phyloP scores from a whole-genome alignment of 176 grass and related monocot species.

The Oryza officinalis region DNA sequence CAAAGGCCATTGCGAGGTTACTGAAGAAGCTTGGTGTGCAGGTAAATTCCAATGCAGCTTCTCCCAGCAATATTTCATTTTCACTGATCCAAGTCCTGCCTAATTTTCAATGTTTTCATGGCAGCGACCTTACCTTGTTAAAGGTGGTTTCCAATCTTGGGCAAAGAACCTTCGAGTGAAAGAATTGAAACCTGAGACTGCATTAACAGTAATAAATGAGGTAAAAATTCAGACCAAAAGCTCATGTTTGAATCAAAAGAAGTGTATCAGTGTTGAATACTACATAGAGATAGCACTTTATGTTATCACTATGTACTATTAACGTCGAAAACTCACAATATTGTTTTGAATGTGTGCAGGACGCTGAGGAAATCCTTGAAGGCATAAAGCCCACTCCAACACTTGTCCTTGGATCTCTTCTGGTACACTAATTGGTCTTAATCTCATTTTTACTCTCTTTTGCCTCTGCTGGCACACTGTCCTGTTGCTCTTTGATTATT shows the following conservation, averaged over 20 bases:
- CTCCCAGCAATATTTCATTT: neutral
- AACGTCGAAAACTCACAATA: neutral
- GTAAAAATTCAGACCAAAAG: slow-evolving; percentile 46
- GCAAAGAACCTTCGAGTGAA: slow-evolving; percentile 76
- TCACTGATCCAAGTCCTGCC: slow-evolving; percentile 1
- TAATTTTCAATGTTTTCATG: slow-evolving; percentile 47
- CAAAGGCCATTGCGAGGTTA: slow-evolving; percentile 88
- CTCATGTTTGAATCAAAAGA: neutral
- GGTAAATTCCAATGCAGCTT: slow-evolving; percentile 51
- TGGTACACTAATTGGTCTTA: slow-evolving; percentile 50
- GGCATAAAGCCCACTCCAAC: slow-evolving; percentile 84
- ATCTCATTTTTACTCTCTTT: neutral
- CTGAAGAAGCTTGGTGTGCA: slow-evolving; percentile 90
- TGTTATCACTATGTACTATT: neutral
- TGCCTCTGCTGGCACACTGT: slow-evolving; percentile 1
- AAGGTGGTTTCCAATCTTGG: slow-evolving; percentile 98
- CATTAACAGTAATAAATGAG: slow-evolving; percentile 92
- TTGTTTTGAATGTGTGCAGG: slow-evolving; percentile 58
- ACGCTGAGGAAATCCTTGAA: slow-evolving; percentile 81
- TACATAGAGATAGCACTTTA: neutral
- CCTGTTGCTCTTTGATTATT: neutral
- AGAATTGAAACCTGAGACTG: slow-evolving; percentile 83
- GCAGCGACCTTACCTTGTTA: slow-evolving; percentile 84
- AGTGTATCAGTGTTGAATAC: neutral
- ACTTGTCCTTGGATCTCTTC: slow-evolving; percentile 63